A percentile compares a stretch with the other conserved stretches of the same genome.
Evolutionary conservation across 2,329 filamentous ascomycete species (phyloP).

Genomic region (Phoma sp.): DNA sequence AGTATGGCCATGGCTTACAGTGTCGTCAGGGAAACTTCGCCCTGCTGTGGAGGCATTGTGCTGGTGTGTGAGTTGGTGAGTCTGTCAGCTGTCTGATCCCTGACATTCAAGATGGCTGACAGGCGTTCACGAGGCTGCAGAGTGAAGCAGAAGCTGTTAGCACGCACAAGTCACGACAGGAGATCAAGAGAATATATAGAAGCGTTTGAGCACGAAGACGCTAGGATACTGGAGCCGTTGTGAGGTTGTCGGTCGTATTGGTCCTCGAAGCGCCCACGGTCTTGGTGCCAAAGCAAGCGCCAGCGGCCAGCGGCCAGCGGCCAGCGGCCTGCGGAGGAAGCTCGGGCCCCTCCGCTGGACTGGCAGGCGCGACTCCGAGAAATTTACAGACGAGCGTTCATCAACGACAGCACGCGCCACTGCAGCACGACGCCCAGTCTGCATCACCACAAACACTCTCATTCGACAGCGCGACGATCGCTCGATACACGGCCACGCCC

Average conservation of each 20-base stretch:
- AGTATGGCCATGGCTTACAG: constrained; percentile 48
- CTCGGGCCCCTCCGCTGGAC: constrained; percentile 3
- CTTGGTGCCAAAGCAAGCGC: constrained; percentile 28
- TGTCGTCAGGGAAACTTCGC: constrained; percentile 55
- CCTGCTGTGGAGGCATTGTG: constrained; percentile 56
- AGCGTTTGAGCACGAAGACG: constrained; percentile 18
- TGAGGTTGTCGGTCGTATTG: constrained; percentile 10
- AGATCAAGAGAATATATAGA: constrained; percentile 28
- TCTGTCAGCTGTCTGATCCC: constrained; percentile 17
- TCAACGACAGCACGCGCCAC: constrained; percentile 32
- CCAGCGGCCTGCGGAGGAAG: neutral
- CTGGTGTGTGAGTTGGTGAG: constrained; percentile 9
- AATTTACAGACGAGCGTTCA: constrained; percentile 36
- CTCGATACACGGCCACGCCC: neutral
- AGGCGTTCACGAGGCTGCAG: constrained; percentile 8
- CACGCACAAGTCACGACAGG: constrained; percentile 18
- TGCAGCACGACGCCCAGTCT: constrained; percentile 22
- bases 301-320: neutral
- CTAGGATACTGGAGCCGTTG: constrained; percentile 16
- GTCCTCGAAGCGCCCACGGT: constrained; percentile 42
- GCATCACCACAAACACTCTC: constrained; percentile 10
- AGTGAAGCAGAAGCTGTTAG: constrained; percentile 15
- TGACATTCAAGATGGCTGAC: constrained; percentile 9
- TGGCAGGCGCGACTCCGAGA: constrained; percentile 32
- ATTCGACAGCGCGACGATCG: neutral